Evolutionary conservation across 805 yeast genomes (phyloP).

Genomic region (Monosporozyma aerobia): DNA sequence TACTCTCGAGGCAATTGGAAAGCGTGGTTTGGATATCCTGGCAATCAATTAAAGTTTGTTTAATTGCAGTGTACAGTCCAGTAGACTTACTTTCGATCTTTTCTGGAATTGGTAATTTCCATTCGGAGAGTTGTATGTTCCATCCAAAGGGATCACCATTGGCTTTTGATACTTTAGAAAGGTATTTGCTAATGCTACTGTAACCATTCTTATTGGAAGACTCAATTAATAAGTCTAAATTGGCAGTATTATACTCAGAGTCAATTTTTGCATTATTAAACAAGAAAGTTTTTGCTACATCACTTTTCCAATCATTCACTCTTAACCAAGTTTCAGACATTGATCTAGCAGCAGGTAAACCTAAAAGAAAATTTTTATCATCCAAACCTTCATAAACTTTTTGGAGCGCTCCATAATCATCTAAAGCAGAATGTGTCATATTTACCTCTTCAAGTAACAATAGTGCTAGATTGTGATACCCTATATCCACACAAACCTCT

Average conservation of each 20-base stretch:
- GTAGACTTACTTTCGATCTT: slow-evolving; percentile 34
- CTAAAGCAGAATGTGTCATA: slow-evolving; percentile 2
- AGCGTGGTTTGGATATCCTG: slow-evolving; percentile 1
- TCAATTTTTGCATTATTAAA: slow-evolving; percentile 53
- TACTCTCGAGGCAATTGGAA: slow-evolving; percentile 3
- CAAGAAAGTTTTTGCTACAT: slow-evolving; percentile 37
- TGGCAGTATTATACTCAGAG: slow-evolving; percentile 21
- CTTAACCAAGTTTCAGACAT: slow-evolving; percentile 42
- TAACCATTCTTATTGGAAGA: slow-evolving; percentile 46
- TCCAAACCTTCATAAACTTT: slow-evolving; percentile 44
- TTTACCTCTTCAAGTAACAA: slow-evolving; percentile 30
- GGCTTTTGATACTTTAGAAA: slow-evolving; percentile 11
- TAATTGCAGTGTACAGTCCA: slow-evolving; percentile 44
- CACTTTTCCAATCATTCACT: slow-evolving; percentile 27
- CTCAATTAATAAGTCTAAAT: slow-evolving; percentile 1
- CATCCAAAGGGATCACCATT: slow-evolving; percentile 39
- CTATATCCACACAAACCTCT: slow-evolving; percentile 9
- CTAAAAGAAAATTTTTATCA: slow-evolving; percentile 56
- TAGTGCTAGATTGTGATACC: slow-evolving; percentile 26
- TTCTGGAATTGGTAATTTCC: slow-evolving; percentile 58
- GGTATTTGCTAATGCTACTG: slow-evolving; percentile 42
- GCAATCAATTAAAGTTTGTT: slow-evolving; percentile 23
- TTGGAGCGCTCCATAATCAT: slow-evolving; percentile 13
- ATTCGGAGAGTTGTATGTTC: slow-evolving; percentile 67
- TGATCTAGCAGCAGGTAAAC: slow-evolving; percentile 52